These are phyloP conservation scores for Penicillium parvum DNA, from an alignment of 495 filamentous ascomycete genomes.

Conservation along the genomic window DNA sequence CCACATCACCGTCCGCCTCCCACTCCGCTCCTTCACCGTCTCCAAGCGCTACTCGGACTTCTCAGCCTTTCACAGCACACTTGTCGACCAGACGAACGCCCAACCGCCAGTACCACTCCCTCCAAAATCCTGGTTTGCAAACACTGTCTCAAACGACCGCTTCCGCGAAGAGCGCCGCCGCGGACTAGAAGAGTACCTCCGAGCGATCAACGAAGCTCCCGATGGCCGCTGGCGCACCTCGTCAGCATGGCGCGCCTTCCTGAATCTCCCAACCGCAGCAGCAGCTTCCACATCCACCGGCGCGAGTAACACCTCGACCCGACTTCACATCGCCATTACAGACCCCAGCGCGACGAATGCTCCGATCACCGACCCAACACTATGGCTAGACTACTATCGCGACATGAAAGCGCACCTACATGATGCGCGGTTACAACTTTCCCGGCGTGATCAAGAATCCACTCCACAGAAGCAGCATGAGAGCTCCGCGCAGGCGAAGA, in stretches of 20 bases:
- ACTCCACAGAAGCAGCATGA: slow-evolving; percentile 68
- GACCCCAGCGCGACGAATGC: slow-evolving; percentile 42
- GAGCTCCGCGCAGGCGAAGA: slow-evolving; percentile 76
- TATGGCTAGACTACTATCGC: slow-evolving; percentile 83
- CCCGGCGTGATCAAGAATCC: slow-evolving; percentile 67
- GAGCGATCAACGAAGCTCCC: slow-evolving; percentile 66
- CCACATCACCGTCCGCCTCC: slow-evolving; percentile 83
- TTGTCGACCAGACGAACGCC: slow-evolving; percentile 58
- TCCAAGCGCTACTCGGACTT: slow-evolving; percentile 97
- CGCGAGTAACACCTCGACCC: slow-evolving; percentile 29
- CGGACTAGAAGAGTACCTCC: slow-evolving; percentile 77
- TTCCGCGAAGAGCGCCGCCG: slow-evolving; percentile 75
- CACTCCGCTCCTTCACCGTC: slow-evolving; percentile 80
- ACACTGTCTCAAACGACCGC: slow-evolving; percentile 67
- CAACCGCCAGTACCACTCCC: slow-evolving; percentile 67
- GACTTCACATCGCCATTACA: slow-evolving; percentile 39
- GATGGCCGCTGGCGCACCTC: slow-evolving; percentile 86
- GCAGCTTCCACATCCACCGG: slow-evolving; percentile 37
- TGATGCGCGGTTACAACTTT: slow-evolving; percentile 71
- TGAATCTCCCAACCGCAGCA: slow-evolving; percentile 67
- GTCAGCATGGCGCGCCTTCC: slow-evolving; percentile 76
- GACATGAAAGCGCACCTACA: slow-evolving; percentile 81
- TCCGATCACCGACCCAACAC: slow-evolving; percentile 65
- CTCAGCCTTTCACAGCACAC: slow-evolving; percentile 62
- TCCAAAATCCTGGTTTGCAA: slow-evolving; percentile 78